phyloP scores from a whole-genome alignment of 83 land plant species.

The Diphasiastrum complanatum region DNA sequence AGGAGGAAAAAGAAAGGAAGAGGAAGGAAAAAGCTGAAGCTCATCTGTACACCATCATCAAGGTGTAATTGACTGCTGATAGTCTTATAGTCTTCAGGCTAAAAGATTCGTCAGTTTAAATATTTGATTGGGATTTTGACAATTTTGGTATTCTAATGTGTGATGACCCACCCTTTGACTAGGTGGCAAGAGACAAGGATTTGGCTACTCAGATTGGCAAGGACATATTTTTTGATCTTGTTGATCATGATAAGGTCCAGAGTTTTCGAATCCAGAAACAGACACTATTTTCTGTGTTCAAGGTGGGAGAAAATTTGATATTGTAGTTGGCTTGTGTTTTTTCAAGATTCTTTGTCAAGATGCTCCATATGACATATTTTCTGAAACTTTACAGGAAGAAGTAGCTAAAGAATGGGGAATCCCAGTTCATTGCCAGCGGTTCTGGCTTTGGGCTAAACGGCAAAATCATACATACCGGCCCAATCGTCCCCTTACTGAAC shows the following conservation, averaged over 20 bases:
- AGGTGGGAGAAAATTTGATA: conserved; percentile 27
- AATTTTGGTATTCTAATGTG: too few species aligned
- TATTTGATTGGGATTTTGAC: not conserved
- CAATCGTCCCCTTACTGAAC: conserved; percentile 51
- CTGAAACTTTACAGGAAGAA: conserved; percentile 52
- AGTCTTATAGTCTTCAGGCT: not conserved
- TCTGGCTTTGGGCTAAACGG: conserved; percentile 69
- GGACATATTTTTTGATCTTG: conserved; percentile 85
- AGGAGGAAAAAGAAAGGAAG: conserved; percentile 88
- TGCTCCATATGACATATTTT: not conserved
- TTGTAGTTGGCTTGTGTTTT: not conserved
- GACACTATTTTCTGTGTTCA: conserved; percentile 47
- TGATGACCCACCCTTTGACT: too few species aligned
- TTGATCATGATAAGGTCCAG: conserved; percentile 81
- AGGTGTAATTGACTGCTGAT: conserved; percentile 35
- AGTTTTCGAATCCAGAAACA: conserved; percentile 83
- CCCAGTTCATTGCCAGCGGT: conserved; percentile 52
- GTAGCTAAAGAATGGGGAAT: conserved; percentile 71
- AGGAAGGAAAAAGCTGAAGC: conserved; percentile 91
- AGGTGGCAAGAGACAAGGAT: conserved; percentile 86
- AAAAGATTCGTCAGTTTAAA: not conserved
- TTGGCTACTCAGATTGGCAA: conserved; percentile 79
- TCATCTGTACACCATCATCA: conserved; percentile 82
- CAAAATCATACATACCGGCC: conserved; percentile 71
- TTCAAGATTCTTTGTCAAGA: not conserved